Conservation (phyloP, 129 eudicot species). For the Scalesia atractyloides region DNA sequence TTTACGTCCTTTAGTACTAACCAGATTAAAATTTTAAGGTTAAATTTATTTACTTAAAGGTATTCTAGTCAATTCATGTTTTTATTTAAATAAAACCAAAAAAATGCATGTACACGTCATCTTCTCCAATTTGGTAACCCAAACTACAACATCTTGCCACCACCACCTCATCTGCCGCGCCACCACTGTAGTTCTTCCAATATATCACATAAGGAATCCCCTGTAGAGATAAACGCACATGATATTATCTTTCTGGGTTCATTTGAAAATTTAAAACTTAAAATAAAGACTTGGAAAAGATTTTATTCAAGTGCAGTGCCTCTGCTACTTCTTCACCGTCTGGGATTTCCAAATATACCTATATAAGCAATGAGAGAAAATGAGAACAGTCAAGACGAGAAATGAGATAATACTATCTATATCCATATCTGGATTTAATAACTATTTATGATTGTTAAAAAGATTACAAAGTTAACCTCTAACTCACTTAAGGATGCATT, state of each 20-base stretch:
- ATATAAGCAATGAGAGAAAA: constrained; percentile 24
- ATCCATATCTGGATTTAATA: not conserved
- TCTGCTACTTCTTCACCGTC: constrained; percentile 73
- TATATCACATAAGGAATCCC: constrained; percentile 90
- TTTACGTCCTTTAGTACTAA: too few relatives aligned
- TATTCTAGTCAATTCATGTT: too few relatives aligned
- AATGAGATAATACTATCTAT: not conserved
- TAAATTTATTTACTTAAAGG: too few relatives aligned
- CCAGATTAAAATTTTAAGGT: too few relatives aligned
- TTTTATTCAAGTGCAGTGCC: constrained; percentile 54
- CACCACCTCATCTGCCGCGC: too few relatives aligned
- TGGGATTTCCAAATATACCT: constrained; percentile 90
- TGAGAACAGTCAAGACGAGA: constrained; percentile 18
- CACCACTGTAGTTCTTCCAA: constrained; percentile 51
- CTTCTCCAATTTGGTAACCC: too few relatives aligned
- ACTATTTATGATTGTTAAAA: not conserved
- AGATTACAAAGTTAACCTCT: not conserved
- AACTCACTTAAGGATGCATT: not conserved
- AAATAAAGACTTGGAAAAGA: not conserved
- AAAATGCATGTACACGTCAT: too few relatives aligned
- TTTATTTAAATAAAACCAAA: too few relatives aligned
- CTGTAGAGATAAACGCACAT: constrained; percentile 43
- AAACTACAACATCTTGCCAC: too few relatives aligned
- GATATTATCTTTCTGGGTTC: constrained; percentile 1
- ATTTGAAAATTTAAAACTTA: constrained; percentile 9